Evolutionary conservation across 495 filamentous ascomycete species (phyloP).

Genomic region (Podospora australis): DNA sequence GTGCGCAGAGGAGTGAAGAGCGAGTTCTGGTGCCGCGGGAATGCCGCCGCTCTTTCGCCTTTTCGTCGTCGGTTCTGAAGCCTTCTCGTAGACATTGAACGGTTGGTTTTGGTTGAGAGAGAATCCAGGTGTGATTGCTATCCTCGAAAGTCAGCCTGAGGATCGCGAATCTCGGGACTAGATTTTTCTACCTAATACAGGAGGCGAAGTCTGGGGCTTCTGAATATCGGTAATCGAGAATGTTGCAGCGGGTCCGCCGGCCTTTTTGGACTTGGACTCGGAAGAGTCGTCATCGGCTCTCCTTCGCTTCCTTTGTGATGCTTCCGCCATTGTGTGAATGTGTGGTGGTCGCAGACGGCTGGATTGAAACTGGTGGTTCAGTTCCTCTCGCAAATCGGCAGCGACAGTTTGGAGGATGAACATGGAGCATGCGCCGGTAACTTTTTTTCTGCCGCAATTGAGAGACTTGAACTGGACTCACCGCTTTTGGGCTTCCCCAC

Average conservation of each 20-base stretch:
- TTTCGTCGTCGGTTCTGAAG: slow-evolving; percentile 36
- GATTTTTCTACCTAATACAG: slow-evolving; percentile 55
- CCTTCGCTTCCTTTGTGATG: slow-evolving; percentile 68
- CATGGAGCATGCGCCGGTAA: not conserved
- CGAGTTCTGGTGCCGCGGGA: slow-evolving; percentile 52
- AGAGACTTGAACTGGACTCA: not conserved
- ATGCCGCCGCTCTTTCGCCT: slow-evolving; percentile 37
- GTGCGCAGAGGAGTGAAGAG: slow-evolving; percentile 72
- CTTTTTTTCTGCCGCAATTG: slow-evolving; percentile 19
- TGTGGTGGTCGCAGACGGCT: no score
- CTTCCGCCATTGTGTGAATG: slow-evolving; percentile 42
- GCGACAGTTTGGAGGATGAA: not conserved
- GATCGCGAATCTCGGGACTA: not conserved
- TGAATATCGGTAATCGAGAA: slow-evolving; percentile 54
- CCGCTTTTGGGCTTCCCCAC: no score
- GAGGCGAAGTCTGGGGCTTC: slow-evolving; percentile 52
- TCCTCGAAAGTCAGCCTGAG: slow-evolving; percentile 3
- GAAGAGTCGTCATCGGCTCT: slow-evolving; percentile 45
- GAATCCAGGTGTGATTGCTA: slow-evolving; percentile 66
- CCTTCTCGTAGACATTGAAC: slow-evolving; percentile 59
- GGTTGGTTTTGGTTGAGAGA: slow-evolving; percentile 47
- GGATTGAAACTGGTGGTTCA: not conserved
- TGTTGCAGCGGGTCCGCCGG: slow-evolving; percentile 12
- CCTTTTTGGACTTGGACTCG: slow-evolving; percentile 48
- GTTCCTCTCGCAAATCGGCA: not conserved